Conservation (phyloP, 2,329 filamentous ascomycete species). For the Microdochium bolleyi region DNA sequence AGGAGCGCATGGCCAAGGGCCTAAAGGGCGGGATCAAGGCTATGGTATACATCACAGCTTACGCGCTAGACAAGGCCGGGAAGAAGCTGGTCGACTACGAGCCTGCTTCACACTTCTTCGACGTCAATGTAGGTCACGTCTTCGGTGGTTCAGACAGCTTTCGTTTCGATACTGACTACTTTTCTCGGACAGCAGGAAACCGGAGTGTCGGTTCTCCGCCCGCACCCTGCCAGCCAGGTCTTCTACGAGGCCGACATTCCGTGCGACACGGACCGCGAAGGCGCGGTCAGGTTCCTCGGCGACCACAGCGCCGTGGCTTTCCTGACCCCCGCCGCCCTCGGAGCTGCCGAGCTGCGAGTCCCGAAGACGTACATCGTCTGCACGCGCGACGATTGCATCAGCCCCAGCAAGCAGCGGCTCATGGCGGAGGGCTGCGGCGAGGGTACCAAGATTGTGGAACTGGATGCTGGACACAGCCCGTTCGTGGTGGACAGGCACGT, state of each 20-base stretch:
- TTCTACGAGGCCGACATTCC: neutral
- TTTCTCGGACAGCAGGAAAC: neutral
- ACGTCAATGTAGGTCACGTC: neutral
- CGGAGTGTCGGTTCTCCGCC: neutral
- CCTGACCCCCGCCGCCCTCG: constrained; percentile 8
- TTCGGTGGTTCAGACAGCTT: neutral
- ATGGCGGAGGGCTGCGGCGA: constrained; percentile 9
- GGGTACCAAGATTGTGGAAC: constrained; percentile 7
- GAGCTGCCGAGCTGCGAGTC: constrained; percentile 10
- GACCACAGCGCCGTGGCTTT: constrained; percentile 8
- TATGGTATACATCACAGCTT: constrained; percentile 17
- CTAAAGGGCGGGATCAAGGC: constrained; percentile 18
- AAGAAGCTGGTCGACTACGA: constrained; percentile 7
- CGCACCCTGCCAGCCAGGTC: neutral
- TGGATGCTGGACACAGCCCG: constrained; percentile 11
- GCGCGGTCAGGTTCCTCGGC: constrained; percentile 2
- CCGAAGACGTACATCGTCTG: constrained; percentile 18
- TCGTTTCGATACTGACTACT: neutral
- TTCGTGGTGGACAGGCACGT: constrained; percentile 7
- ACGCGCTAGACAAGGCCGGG: constrained; percentile 13
- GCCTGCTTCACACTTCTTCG: constrained; percentile 7
- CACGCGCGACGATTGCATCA: constrained; percentile 11
- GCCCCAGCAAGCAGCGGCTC: constrained; percentile 9
- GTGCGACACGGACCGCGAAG: neutral
- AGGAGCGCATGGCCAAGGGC: constrained; percentile 13